Evolutionary conservation across 2,329 filamentous ascomycete genomes (phyloP), one percentile per base, ranked within the genome.

Genomic region (Orbilia quercus): DNA sequence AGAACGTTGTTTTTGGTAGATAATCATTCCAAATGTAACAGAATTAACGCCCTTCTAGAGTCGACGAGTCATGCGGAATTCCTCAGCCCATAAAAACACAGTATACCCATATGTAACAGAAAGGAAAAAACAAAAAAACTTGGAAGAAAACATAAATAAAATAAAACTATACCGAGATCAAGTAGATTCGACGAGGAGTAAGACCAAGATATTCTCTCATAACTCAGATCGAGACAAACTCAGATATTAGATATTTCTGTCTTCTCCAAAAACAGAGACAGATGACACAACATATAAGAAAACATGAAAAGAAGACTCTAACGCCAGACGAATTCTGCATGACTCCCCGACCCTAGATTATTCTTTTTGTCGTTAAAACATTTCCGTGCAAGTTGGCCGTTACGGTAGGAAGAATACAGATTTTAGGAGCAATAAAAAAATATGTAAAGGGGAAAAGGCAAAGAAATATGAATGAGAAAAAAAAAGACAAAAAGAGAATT

Each of bases 361-460:
- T 72, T 72, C 67, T 72, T 72, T 71, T 72, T 72, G 67, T 72
- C 67, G 67, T 72, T 72, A 64, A 64, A 72, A 50, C 67, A 72
- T 72, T 64, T 59, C 67, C 67, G 67, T 72, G 67, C 54, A 72
- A 65, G 55, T 25, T 72, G 59, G 67, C 67, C 67, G 67, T 72
- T 72, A 72, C 67, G 59, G 36, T 72, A 42, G 67, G 59, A 72
- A 65, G 60, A 65, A 59, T 72, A 72, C 67, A 72, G 36, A 34
- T 72, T 72, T 72, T 72, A 54, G 25, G 20, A 57, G 42, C 59
- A 59, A 60, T 36, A 25, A 34, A 31, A n/a, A 53, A 31, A 42
- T 23, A 58, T 50, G 38, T 53, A 55, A 14, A 51, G 47, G 42
- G 47, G 47, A 20, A 55, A n/a, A n/a, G n/a, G n/a, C 47, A 57